Evolutionary conservation across 148 eudicot genomes (phyloP), one percentile per base, ranked within the genome.

Genomic region (Silene conica): DNA sequence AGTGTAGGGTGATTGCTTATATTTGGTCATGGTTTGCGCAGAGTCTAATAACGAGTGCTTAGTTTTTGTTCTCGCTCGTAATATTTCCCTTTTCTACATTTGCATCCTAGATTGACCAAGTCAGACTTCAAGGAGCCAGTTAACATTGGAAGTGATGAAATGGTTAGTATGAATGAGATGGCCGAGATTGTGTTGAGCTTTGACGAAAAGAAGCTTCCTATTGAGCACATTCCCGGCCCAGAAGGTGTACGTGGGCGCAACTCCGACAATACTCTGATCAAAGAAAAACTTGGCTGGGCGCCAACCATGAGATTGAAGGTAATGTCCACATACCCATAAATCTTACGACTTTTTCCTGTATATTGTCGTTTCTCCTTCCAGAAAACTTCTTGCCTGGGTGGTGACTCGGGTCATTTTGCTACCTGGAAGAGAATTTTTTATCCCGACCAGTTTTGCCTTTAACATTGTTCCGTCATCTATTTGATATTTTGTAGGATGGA

Each of bases 141-240:
- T 70, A 90, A 93, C 57, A 90, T 93, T 63, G 98, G 98, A 79
- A 90, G 98, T 70, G 96, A 93, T 76, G 96, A 93, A 83, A 90
- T 90, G 94, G 96, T 93, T 63, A 90, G 98, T 86, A 93, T 93
- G 96, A 93, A 93, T 59, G 94, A 87, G 81, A 90, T 93, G 98
- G 96, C 96, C 54, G 96, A 93, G 80, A 93, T 89, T 43, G 90
- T 93, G 70, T 89, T 87, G 18, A 82, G 94, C 80, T 93, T 91
- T 63, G 97, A 91, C 62, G 63, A 88, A 31, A 89, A 81, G 85
- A 87, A 87, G 72, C 85, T 93, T 41, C 94, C 90, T 0, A 93
- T 93, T 75, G 92, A 93, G 26, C 98, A 93, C 80, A 93, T 93
- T 76, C 98, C 98, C 1, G 98, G 98, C 20, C 98, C 98, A 34